Percentiles rank a stretch among this genome's conserved stretches.
Evolutionary conservation across 768 basidiomycete genomes (phyloP).

Genomic region (Cubamyces sp.): DNA sequence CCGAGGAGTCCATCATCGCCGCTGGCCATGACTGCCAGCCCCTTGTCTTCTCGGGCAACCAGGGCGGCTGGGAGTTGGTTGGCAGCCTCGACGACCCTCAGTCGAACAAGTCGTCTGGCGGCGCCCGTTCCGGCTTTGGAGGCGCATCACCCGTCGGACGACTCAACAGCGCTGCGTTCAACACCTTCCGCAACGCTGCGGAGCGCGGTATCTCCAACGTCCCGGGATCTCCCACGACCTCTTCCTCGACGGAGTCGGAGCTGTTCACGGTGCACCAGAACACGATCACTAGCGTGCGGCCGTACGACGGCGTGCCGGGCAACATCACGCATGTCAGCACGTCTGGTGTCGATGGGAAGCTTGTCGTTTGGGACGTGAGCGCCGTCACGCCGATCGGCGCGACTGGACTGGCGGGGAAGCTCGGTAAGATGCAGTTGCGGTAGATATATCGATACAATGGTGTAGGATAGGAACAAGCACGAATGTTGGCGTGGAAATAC

Average conservation of each 20-base stretch:
- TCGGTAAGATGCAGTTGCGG: conserved; percentile 35
- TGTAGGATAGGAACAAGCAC: conserved; percentile 11
- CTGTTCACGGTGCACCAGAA: conserved; percentile 95
- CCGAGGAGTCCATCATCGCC: conserved; percentile 81
- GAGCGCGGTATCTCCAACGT: conserved; percentile 57
- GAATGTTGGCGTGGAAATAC: conserved; percentile 6
- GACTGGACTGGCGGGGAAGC: conserved; percentile 30
- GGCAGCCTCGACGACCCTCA: conserved; percentile 88
- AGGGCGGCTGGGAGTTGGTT: conserved; percentile 75
- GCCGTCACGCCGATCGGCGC: conserved; percentile 50
- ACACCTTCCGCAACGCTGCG: conserved; percentile 92
- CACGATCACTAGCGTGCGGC: conserved; percentile 90
- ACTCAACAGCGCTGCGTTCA: conserved; percentile 92
- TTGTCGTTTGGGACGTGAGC: conserved; percentile 89
- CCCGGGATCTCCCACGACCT: conserved; percentile 39
- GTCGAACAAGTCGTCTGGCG: conserved; percentile 46
- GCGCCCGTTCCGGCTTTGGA: conserved; percentile 50
- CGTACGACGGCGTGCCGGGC: conserved; percentile 65
- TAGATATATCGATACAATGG: conserved; percentile 30
- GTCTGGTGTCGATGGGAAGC: conserved; percentile 89
- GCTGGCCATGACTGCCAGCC: conserved; percentile 99
- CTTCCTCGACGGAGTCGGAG: conserved; percentile 63
- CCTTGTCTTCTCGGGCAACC: conserved; percentile 77
- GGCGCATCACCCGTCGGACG: conserved; percentile 54
- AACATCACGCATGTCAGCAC: conserved; percentile 81